These are phyloP conservation scores for Tilletia indica DNA, from an alignment of 1,284 basidiomycete species.

Conservation along the genomic window DNA sequence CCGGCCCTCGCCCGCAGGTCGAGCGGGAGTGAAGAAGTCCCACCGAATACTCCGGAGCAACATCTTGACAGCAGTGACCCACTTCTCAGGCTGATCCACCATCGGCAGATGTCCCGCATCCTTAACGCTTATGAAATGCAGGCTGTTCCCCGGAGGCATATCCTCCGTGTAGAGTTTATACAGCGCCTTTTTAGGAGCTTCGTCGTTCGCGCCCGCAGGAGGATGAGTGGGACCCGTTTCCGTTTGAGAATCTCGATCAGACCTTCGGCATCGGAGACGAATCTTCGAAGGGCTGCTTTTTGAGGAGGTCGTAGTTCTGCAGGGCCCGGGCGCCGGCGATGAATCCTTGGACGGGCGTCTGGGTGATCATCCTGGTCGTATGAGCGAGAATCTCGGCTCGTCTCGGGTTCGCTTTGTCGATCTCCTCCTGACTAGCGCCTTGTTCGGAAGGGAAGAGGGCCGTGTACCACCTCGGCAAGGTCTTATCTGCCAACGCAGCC, in stretches of 20 bases:
- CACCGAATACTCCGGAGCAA: no score
- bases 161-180: constrained; percentile 9
- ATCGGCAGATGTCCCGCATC: constrained; percentile 58
- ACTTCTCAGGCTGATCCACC: constrained; percentile 56
- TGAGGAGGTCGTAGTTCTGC: constrained; percentile 57
- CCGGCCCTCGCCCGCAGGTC: no score
- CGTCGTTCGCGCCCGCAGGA: constrained; percentile 58
- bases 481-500: constrained; percentile 55
- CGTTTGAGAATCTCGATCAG: constrained; percentile 44
- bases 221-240: constrained; percentile 47
- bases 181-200: constrained; percentile 56
- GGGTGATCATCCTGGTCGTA: constrained; percentile 45
- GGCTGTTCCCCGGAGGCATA: neutral
- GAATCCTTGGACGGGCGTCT: constrained; percentile 57
- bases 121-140: constrained; percentile 48
- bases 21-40: no score
- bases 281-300: neutral
- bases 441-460: constrained; percentile 31
- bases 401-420: neutral
- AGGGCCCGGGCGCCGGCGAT: constrained; percentile 56
- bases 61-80: constrained; percentile 12
- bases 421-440: neutral
- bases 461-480: constrained; percentile 58
- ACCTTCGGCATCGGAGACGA: constrained; percentile 34
- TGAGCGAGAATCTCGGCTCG: neutral